A percentile compares a stretch with the other conserved stretches of the same genome.
These are phyloP conservation scores for Cerioporus squamosus DNA, from an alignment of 1,284 basidiomycete genomes.

Conservation along the genomic window DNA sequence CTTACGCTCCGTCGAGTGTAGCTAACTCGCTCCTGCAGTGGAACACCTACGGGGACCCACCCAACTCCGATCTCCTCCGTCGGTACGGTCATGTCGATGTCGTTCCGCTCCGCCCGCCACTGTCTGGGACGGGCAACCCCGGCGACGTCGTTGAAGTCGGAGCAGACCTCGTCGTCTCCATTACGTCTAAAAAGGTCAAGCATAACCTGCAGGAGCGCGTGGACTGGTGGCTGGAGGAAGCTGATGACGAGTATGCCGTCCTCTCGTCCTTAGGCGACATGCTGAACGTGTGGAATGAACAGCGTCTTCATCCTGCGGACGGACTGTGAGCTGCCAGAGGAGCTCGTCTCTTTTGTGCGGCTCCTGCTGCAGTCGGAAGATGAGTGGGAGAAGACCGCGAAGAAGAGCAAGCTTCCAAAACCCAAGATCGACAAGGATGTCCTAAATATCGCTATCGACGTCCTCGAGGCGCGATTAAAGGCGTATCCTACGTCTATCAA, in stretches of 20 bases:
- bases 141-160: slow-evolving; percentile 87
- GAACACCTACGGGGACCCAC: slow-evolving; percentile 96
- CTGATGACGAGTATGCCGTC: slow-evolving; percentile 83
- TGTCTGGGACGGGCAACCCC: slow-evolving; percentile 68
- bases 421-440: slow-evolving; percentile 61
- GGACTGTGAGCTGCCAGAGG: slow-evolving; percentile 60
- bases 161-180: slow-evolving; percentile 75
- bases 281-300: slow-evolving; percentile 1
- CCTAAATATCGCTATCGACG: slow-evolving; percentile 47
- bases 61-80: slow-evolving; percentile 93
- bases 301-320: slow-evolving; percentile 69
- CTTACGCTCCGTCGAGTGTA: not conserved
- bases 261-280: slow-evolving; percentile 7
- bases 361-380: slow-evolving; percentile 63
- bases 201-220: slow-evolving; percentile 59
- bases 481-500: slow-evolving; percentile 64
- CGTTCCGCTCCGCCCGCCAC: slow-evolving; percentile 50
- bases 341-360: slow-evolving; percentile 73
- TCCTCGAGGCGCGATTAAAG: slow-evolving; percentile 53
- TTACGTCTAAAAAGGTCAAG: slow-evolving; percentile 38
- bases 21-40: slow-evolving; percentile 52
- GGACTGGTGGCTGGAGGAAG: slow-evolving; percentile 91
- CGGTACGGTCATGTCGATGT: slow-evolving; percentile 94
- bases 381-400: slow-evolving; percentile 68
- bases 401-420: slow-evolving; percentile 82